phyloP scores from a whole-genome alignment of 768 basidiomycete genomes.

The Naematelia aurantialba region DNA sequence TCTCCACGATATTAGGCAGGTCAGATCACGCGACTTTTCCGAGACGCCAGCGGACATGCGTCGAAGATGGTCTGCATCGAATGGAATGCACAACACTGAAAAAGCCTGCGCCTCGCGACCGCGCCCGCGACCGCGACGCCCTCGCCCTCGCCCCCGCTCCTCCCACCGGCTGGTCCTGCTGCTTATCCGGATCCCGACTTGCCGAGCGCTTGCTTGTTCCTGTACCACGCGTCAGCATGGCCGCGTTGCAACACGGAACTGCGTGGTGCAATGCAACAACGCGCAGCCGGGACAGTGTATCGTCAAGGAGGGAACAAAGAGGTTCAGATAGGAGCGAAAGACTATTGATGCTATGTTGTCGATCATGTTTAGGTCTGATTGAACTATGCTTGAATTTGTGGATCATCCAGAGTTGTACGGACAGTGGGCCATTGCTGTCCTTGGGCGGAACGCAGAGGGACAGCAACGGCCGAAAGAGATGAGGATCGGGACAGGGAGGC shows the following conservation, averaged over 20 bases:
- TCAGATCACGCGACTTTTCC: too few species aligned
- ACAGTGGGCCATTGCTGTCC: too few species aligned
- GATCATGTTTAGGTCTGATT: conserved; percentile 74
- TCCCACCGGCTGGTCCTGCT: not conserved
- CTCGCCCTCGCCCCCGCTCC: not conserved
- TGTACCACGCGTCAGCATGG: conserved; percentile 22
- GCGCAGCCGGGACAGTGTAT: too few species aligned
- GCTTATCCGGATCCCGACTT: conserved; percentile 43
- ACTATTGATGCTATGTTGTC: conserved; percentile 86
- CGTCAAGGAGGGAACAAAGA: conserved; percentile 6
- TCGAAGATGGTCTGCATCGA: not conserved
- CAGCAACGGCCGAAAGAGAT: not conserved
- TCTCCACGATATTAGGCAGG: too few species aligned
- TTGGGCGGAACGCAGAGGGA: conserved; percentile 3
- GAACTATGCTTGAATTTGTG: conserved; percentile 75
- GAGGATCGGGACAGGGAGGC: not conserved
- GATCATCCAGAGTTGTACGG: conserved; percentile 40
- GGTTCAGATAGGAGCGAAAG: conserved; percentile 99
- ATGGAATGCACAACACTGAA: not conserved
- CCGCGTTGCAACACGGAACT: not conserved
- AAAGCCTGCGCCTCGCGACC: too few species aligned
- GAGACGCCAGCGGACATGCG: not conserved
- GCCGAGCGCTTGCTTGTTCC: conserved; percentile 50
- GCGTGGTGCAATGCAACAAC: not conserved
- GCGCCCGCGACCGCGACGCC: conserved; percentile 1